Evolutionary conservation across 2,329 filamentous ascomycete species (phyloP), one percentile per base, ranked within the genome.

Genomic region (Aspergillus uvarum): DNA sequence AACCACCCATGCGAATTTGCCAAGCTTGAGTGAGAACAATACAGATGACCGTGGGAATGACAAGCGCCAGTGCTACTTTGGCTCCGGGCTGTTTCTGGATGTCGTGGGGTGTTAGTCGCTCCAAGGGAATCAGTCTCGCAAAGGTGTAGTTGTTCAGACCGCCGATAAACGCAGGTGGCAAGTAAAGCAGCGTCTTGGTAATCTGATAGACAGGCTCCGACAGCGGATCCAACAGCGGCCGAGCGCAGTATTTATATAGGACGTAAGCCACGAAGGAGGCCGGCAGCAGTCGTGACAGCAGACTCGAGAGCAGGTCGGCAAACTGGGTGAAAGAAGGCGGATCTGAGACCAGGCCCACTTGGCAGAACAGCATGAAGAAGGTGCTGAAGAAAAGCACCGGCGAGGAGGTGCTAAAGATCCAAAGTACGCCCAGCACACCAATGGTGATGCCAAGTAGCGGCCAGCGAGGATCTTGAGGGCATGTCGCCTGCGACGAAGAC

Each of bases 121-220:
- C 87, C 65, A 99, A 95, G 0, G 95, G 95, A 62, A 99, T 97
- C 77, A 91, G 89, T 10, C 74, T 73, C 68, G 92, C 90, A 70
- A 99, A 91, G 0, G 95, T 98, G 76, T 97, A 96, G 77, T 98
- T 98, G 70, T 94, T 94, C 66, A 99, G 78, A 1, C 91, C 89
- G 16, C 93, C 95, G 44, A 97, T 86, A 89, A 96, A 99, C 71
- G 90, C 92, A 7, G 87, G 89, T 1, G 93, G 93, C 0, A 99
- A 81, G 89, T 92, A 98, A 29, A 98, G 82, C 2, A 98, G 77
- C 0, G 92, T 91, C 81, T 96, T 97, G 71, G 96, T 94, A 48
- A 96, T 69, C 72, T 96, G 94, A 54, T 77, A 78, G 19, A 72
- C 71, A 2, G 76, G 75, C 35, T 70, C 69, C 0, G 93, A 92